Base-by-base conservation (phyloP, 805 yeast species). In the Saccharomycopsis synnaedendra region DNA sequence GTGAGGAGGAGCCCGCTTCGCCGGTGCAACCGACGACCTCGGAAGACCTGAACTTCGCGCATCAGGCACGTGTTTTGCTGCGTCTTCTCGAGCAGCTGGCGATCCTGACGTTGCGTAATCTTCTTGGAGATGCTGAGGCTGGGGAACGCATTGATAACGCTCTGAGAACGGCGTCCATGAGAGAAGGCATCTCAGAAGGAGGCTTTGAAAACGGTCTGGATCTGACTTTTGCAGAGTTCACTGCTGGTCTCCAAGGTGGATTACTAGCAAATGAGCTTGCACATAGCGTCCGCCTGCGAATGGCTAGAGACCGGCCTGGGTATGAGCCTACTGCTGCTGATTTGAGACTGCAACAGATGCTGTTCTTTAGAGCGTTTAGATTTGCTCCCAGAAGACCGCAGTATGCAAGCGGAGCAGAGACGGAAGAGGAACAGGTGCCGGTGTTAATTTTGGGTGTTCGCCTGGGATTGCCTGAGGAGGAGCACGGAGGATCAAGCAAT, bases 371-470 rank as follows among this genome's bases (percentile, higher is more conserved):
- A 36, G 75, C 74, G 0, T 70, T 69, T 49, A 57, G 73, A 47
- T 70, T 70, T 52, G 64, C 65, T 39, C 56, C 60, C 39, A 60
- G 59, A 41, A 47, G 43, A 19, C 52, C 45, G 10, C 36, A 42
- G 27, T 44, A 47, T 11, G 38, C 41, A 27, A n/a, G 6, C 5
- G 39, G 27, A 1, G 45, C 30, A 35, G 46, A 42, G 11, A 33
- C 41, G 11, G 47, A 46, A 8, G 49, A 45, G 6, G 54, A 51
- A 30, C 49, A 45, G n/a, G 64, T 73, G 3, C 79, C 79, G 1
- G 73, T 74, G 3, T 61, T 74, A 49, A 68, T 74, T 29, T 66
- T 74, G 27, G 76, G 78, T 4, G 70, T 74, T 28, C 59, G 78
- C 5, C 69, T 76, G 0, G 68, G 58, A 3, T 53, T 55, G 19